Base-by-base conservation (phyloP, 495 filamentous ascomycete genomes). In the Xylaria castorea region DNA sequence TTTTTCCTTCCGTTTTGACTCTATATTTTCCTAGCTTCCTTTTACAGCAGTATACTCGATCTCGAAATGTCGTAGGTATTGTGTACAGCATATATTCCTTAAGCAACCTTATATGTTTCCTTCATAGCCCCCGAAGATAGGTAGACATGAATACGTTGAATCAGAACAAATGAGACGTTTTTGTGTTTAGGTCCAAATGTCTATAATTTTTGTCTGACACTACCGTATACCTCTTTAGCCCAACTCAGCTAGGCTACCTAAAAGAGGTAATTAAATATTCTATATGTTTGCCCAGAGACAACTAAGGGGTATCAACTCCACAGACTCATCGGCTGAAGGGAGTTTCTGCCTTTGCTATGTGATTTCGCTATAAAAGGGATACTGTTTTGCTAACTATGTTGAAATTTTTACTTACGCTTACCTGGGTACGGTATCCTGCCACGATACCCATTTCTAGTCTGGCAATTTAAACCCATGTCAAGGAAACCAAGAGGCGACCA, bases 391-490 rank as follows among this genome's bases (percentile, higher is more conserved):
- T 18, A 5, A 57, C 4, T 32, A 25, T 18, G 9, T 57, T 57
- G 20, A 55, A 27, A 55, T 3, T 27, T 18, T 42, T 5, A n/a
- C n/a, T n/a, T 27, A 32, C 16, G 25, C 22, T 36, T 36, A 60
- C 32, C 5, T 32, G 36, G 16, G 25, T 38, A 61, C 16, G 3
- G 34, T 36, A 40, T 44, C 38, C 50, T 48, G 40, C 14, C 9
- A 48, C 9, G 42, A 65, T 48, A 65, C 7, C 62, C 14, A 18
- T 48, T 40, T 46, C 40, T 25, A 36, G 44, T 51, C 6, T 27
- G 46, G 46, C 48, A 67, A 67, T 67, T 50, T 53, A 53, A 53
- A 67, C 8, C 42, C 63, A 66, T 66, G 63, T 27, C 42, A 9
- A 12, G 63, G 42, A 42, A 40, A 30, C 61, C 61, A 64, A 44